Evolutionary conservation across 2,329 filamentous ascomycete genomes (phyloP), one percentile per base, ranked within the genome.

Genomic region (Lecanicillium sp.): DNA sequence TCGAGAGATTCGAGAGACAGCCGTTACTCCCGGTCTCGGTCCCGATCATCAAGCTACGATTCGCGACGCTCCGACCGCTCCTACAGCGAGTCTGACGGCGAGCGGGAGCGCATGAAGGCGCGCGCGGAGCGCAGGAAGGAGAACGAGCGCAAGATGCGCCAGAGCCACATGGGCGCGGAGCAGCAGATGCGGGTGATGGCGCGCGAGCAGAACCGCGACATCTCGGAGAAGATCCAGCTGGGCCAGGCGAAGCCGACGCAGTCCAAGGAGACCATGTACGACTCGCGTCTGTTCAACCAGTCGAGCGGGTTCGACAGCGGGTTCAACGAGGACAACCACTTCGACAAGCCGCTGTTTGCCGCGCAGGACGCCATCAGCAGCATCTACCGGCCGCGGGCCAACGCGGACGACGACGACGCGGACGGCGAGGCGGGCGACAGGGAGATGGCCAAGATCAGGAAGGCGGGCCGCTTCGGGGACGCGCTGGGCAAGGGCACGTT

Each of bases 291-390:
- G 24, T 98, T 98, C 70, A 96, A 97, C 68, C 89, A 95, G 68
- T 86, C 83, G 5, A 90, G 86, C 58, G 93, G 93, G 0, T 94
- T 98, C 63, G 85, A 90, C 57, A 79, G 83, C 44, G 93, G 91
- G 1, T 90, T 96, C 76, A 98, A 98, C 66, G 93, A 98, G 66
- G 93, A 98, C 65, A 93, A 98, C 62, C 83, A 84, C 0, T 98
- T 97, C 70, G 93, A 97, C 66, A 97, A 97, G 69, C 93, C 93
- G 17, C 73, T 98, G 7, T 98, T 98, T 64, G 90, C 90, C 1
- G 91, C 93, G 12, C 90, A 96, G 63, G 91, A 97, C 62, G 91
- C 89, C 8, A 89, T 96, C 59, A 93, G 81, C 69, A 91, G 84
- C 64, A 97, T 98, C 56, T 98, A 98, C 67, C 79, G 90, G 27